Conservation (phyloP, 352 stramenopile genomes). For the Globisporangium alternatum region DNA sequence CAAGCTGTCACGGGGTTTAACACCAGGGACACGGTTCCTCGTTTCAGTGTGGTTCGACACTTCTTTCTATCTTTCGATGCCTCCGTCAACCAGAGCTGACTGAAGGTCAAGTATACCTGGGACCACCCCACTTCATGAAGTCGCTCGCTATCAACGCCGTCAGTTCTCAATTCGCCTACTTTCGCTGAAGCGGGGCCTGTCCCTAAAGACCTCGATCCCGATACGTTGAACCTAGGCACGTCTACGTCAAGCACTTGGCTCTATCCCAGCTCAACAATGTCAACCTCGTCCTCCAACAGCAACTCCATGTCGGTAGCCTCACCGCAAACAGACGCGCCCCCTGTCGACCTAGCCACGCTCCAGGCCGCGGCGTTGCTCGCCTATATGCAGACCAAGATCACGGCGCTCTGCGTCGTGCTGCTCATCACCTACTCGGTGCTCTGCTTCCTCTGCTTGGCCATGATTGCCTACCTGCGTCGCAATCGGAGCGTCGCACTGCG, state of each 20-base stretch:
- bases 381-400: slow-evolving; percentile 11
- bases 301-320: not conserved
- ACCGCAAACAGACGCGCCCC: not conserved
- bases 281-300: not conserved
- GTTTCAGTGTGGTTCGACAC: not conserved
- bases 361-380: not conserved
- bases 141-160: not conserved
- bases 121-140: no score
- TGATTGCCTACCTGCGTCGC: slow-evolving; percentile 54
- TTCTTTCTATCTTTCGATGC: no score
- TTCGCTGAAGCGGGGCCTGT: not conserved
- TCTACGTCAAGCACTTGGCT: not conserved
- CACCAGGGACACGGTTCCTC: not conserved
- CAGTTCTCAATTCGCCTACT: not conserved
- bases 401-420: slow-evolving; percentile 14
- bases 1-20: not conserved
- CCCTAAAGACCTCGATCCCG: not conserved
- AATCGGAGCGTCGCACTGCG: slow-evolving; percentile 32
- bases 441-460: slow-evolving; percentile 30
- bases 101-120: no score
- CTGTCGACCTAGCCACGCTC: not conserved
- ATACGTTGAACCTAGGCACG: not conserved
- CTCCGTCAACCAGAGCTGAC: no score
- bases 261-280: not conserved
- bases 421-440: slow-evolving; percentile 25